Evolutionary conservation across 2,329 filamentous ascomycete species (phyloP).

Genomic region (Phaeosphaeriaceae sp.): DNA sequence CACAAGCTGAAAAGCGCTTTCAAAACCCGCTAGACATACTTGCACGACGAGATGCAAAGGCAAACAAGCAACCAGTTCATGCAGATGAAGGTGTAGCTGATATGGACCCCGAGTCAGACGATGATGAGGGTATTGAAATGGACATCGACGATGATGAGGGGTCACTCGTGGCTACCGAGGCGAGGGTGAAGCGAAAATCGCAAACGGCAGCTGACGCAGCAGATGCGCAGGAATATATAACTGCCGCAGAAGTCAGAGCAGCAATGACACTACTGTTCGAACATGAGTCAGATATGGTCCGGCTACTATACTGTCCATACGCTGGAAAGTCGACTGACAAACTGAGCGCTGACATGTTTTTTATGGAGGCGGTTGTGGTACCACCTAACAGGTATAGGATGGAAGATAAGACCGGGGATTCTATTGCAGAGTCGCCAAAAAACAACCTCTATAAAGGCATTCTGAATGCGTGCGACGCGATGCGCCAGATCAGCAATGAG

Average conservation of each 20-base stretch:
- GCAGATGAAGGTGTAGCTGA: constrained; percentile 75
- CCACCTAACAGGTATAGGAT: constrained; percentile 92
- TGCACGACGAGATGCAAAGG: constrained; percentile 54
- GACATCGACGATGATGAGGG: constrained; percentile 55
- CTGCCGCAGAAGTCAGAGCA: constrained; percentile 81
- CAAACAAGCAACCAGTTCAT: constrained; percentile 54
- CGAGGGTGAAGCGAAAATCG: constrained; percentile 46
- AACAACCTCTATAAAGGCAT: constrained; percentile 89
- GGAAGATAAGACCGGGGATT: constrained; percentile 79
- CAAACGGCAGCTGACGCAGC: constrained; percentile 45
- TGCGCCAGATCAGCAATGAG: constrained; percentile 76
- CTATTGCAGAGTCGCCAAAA: constrained; percentile 86
- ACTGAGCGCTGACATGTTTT: constrained; percentile 90
- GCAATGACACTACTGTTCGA: constrained; percentile 81
- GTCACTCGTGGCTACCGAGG: constrained; percentile 59
- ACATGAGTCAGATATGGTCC: constrained; percentile 82
- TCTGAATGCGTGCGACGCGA: constrained; percentile 73
- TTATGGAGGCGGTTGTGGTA: constrained; percentile 83
- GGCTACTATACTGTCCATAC: constrained; percentile 83
- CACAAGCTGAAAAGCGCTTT: constrained; percentile 69
- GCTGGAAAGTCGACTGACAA: constrained; percentile 62
- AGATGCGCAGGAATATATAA: constrained; percentile 74
- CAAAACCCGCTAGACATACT: constrained; percentile 73
- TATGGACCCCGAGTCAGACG: constrained; percentile 56
- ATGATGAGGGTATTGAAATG: constrained; percentile 49